Evolutionary conservation across 169 alveolate genomes (phyloP), one percentile per base, ranked within the genome.

Genomic region (Cardiosporidium cionae): DNA sequence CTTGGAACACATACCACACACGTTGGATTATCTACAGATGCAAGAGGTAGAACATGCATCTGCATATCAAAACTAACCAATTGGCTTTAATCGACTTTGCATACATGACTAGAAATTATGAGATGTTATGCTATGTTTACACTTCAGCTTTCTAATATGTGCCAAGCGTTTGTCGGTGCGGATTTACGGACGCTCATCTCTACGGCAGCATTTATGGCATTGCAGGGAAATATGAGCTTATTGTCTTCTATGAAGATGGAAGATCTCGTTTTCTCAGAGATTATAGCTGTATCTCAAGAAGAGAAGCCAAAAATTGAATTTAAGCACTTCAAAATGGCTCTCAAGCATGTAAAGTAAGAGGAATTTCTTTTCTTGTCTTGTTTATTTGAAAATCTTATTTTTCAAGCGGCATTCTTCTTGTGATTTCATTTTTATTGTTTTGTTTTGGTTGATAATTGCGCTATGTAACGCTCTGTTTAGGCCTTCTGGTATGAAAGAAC

Each of bases 401-500:
- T 44, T n/a, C n/a, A 9, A 44, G 9, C 9, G n/a, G n/a, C 25
- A 9, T n/a, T 44, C 58, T n/a, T 44, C n/a, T 44, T 44, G n/a
- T 44, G 69, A 9, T n/a, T 63, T 16, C n/a, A 63, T 63, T 16
- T 65, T 7, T 32, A 63, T 9, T 63, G 23, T 29, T 9, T 7
- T 32, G 54, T 7, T 28, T 28, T 84, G 35, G 67, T 64, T 68
- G 54, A n/a, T 54, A 36, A 78, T 54, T 31, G 80, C 85, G 58
- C 36, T 63, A 53, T 29, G n/a, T n/a, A n/a, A n/a, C n/a, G n/a
- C 29, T 66, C 3, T 0, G 5, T 64, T 62, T 1, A 23, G 67
- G 1, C 86, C 86, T 35, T 35, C 76, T 23, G 76, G 58, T 1
- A n/a, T 70, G 64, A 70, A 68, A 58, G 84, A 75, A 37, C 62